Percentiles rank a stretch among this genome's conserved stretches.
Conservation (phyloP, 768 basidiomycete genomes). For the Fistulinella prunicolor region DNA sequence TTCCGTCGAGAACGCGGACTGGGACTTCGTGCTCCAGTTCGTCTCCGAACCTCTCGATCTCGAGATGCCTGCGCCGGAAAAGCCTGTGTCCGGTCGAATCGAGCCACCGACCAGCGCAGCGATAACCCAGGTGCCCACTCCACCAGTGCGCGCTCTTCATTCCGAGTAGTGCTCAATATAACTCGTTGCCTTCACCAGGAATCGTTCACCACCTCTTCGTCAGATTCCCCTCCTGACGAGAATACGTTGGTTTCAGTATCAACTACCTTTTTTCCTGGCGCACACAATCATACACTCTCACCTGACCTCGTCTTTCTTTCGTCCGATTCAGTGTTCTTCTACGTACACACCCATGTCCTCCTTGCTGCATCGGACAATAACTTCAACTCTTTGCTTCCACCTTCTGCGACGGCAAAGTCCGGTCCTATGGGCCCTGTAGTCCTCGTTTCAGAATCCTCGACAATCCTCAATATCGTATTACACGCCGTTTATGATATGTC, state of each 20-base stretch:
- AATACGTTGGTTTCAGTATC: slow-evolving; percentile 68
- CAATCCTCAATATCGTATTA: slow-evolving; percentile 66
- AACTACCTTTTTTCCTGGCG: slow-evolving; percentile 76
- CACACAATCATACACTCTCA: slow-evolving; percentile 50
- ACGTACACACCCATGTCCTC: slow-evolving; percentile 63
- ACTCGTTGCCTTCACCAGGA: slow-evolving; percentile 19
- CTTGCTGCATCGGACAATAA: slow-evolving; percentile 58
- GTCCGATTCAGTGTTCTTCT: slow-evolving; percentile 81
- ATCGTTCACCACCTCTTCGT: slow-evolving; percentile 34
- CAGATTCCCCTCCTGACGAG: slow-evolving; percentile 36
- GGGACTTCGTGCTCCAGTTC: slow-evolving; percentile 63
- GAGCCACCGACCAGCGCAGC: slow-evolving; percentile 12
- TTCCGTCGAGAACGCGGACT: slow-evolving; percentile 47
- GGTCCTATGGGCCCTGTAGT: slow-evolving; percentile 54
- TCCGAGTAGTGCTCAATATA: slow-evolving; percentile 3
- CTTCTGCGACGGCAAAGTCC: slow-evolving; percentile 35
- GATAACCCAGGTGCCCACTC: slow-evolving; percentile 55
- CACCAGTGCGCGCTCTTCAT: slow-evolving; percentile 46
- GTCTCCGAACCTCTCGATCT: slow-evolving; percentile 45
- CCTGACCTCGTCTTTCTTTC: slow-evolving; percentile 68
- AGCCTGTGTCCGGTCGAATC: slow-evolving; percentile 29
- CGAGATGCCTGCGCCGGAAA: slow-evolving; percentile 35
- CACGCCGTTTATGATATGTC: slow-evolving; percentile 72
- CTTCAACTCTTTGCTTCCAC: slow-evolving; percentile 58
- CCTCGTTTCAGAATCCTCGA: slow-evolving; percentile 55